Evolutionary conservation across 345 rosid genomes (phyloP).

Genomic region (Zanthoxylum bungeanum): DNA sequence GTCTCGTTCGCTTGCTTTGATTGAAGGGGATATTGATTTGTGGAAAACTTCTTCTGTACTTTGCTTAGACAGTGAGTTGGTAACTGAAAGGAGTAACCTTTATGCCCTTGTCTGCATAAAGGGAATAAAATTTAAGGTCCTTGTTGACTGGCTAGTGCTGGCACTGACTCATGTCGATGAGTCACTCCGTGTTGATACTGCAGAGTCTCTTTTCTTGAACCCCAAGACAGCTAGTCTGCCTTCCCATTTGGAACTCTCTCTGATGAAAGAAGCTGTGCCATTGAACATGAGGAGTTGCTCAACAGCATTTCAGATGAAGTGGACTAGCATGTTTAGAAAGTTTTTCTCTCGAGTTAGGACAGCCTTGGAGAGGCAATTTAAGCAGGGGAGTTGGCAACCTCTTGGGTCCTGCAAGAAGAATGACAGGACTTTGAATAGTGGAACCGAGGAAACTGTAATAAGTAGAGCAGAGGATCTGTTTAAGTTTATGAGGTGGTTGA

Average conservation of each 20-base stretch:
- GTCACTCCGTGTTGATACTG: slow-evolving; percentile 90
- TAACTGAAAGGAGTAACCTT: slow-evolving; percentile 28
- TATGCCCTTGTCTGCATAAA: slow-evolving; percentile 64
- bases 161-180: slow-evolving; percentile 91
- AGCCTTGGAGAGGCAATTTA: slow-evolving; percentile 84
- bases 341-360: slow-evolving; percentile 87
- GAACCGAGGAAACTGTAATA: slow-evolving; percentile 31
- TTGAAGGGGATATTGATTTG: slow-evolving; percentile 89
- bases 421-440: slow-evolving; percentile 24
- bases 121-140: slow-evolving; percentile 67
- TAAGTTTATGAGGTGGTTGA: slow-evolving; percentile 86
- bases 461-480: slow-evolving; percentile 68
- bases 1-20: slow-evolving; percentile 80
- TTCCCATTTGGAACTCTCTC: slow-evolving; percentile 72
- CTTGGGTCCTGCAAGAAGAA: slow-evolving; percentile 17
- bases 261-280: slow-evolving; percentile 79
- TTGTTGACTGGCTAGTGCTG: slow-evolving; percentile 74
- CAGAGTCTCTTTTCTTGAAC: slow-evolving; percentile 88
- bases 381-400: slow-evolving; percentile 74
- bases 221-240: slow-evolving; percentile 91
- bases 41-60: slow-evolving; percentile 19
- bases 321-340: slow-evolving; percentile 91
- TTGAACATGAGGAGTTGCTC: slow-evolving; percentile 96
- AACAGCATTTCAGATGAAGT: slow-evolving; percentile 96
- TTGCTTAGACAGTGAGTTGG: slow-evolving; percentile 11